Evolutionary conservation across 2,329 filamentous ascomycete species (phyloP), one percentile per base, ranked within the genome.

Genomic region (Pyrenophora tritici-repentis): DNA sequence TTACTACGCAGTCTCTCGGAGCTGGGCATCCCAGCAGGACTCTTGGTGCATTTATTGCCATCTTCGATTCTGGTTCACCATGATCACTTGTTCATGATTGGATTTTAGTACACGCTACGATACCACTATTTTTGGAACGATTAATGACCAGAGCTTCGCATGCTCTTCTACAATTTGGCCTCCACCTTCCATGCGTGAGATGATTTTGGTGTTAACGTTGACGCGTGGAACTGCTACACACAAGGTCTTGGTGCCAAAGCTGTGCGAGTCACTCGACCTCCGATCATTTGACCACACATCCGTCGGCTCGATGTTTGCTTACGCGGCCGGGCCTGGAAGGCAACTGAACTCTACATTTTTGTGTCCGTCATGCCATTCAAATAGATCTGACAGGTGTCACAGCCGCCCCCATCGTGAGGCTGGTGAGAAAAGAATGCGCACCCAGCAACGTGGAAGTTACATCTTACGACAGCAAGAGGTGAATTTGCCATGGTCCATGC

Each of bases 121-220:
- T 54, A 48, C 50, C 43, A 48, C 47, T 53, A 29, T 46, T 37
- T 38, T 59, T 53, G 47, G 48, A 58, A 61, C 50, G 58, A 61
- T 58, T 62, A 43, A 65, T 55, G 62, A 66, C 45, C 35, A 47
- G 44, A 38, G 51, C 56, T 43, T 2, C 37, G 45, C 8, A 42
- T 40, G 49, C 53, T 54, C 50, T 35, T 35, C 34, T 47, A 58
- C 37, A 33, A 62, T 48, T 52, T 44, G 49, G 42, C 32, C 37
- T 16, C n/a, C 22, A 17, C 38, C 32, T 41, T 20, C 20, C 42
- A 45, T 16, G 26, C 38, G 49, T 52, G 44, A 52, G 49, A 34
- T 29, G 33, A 29, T 42, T 42, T 14, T 35, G 31, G 32, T 42
- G 14, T 17, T 20, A 26, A 37, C 33, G n/a, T 16, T 33, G 17